Percentiles rank a stretch among this genome's conserved stretches.
These are phyloP conservation scores for Penicillium pancosmium DNA, from an alignment of 495 filamentous ascomycete genomes.

Conservation along the genomic window DNA sequence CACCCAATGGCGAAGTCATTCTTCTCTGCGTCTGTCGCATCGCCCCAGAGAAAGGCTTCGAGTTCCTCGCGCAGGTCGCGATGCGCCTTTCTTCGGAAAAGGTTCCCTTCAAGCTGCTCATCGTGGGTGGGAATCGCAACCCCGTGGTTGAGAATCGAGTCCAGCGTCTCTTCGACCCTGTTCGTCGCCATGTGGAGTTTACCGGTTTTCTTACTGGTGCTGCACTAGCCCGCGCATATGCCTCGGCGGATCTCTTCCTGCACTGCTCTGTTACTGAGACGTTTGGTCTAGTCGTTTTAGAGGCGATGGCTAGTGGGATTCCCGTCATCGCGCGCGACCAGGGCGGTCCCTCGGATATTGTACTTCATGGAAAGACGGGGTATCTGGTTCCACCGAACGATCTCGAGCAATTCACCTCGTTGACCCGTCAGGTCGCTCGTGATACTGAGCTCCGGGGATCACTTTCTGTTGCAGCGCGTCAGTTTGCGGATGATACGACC, in stretches of 20 bases:
- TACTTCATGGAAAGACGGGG: conserved; percentile 56
- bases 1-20: conserved; percentile 60
- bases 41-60: conserved; percentile 67
- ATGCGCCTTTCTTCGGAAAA: conserved; percentile 51
- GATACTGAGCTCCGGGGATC: conserved; percentile 38
- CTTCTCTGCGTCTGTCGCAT: conserved; percentile 61
- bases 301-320: conserved; percentile 67
- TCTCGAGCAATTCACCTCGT: conserved; percentile 52
- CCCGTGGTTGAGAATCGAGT: conserved; percentile 57
- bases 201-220: conserved; percentile 59
- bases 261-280: conserved; percentile 69
- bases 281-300: conserved; percentile 65
- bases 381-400: conserved; percentile 59
- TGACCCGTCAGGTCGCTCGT: conserved; percentile 41
- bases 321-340: conserved; percentile 65
- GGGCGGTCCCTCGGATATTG: conserved; percentile 65
- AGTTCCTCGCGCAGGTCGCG: conserved; percentile 58
- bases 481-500: conserved; percentile 58
- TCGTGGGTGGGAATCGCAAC: conserved; percentile 66
- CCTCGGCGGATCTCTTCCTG: conserved; percentile 62
- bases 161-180: conserved; percentile 49
- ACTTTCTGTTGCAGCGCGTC: conserved; percentile 45
- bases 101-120: conserved; percentile 58
- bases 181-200: conserved; percentile 56
- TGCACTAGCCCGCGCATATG: conserved; percentile 58